Evolutionary conservation across 345 rosid species (phyloP), one percentile per base, ranked within the genome.

Genomic region (Punica granatum): DNA sequence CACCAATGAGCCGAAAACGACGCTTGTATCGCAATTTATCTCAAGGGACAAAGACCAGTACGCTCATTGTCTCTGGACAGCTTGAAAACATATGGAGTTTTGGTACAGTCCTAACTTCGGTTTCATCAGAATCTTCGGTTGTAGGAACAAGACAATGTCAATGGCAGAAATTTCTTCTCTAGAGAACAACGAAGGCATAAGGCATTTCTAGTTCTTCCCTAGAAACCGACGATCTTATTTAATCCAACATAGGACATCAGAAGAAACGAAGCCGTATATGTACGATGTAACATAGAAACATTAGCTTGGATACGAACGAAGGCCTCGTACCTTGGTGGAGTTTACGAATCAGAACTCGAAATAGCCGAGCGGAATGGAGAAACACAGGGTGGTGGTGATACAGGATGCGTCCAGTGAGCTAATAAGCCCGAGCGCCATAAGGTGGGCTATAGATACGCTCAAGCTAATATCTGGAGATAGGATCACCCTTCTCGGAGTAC

Each of bases 301-400:
- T n/a, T 37, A 37, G 41, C 41, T 37, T 37, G n/a, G n/a, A n/a
- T n/a, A n/a, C 41, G 11, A 37, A 37, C 11, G 41, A n/a, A 37
- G 41, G 41, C 41, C 41, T 37, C 41, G 41, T 37, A 37, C 11
- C 41, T 37, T 37, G 11, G 6, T 37, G 41, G 49, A 44, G 19
- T 44, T 37, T 11, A 44, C 31, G 14, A 53, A 53, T 53, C n/a
- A 48, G 53, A 53, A 53, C 3, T 25, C 30, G 23, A 13, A 25
- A 14, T 30, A 25, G 8, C 21, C 11, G 41, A 37, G 13, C 31
- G 2, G 21, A 25, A 79, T 73, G 79, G 76, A 72, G 28, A 65
- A 21, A 63, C 77, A 81, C 59, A 79, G 78, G 33, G 80, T 75
- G 77, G 72, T 76, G 77, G 78, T 81, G 74, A 81, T 83, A 49